Evolutionary conservation across 2,329 filamentous ascomycete genomes (phyloP).

Genomic region (Penicillium concentricum): DNA sequence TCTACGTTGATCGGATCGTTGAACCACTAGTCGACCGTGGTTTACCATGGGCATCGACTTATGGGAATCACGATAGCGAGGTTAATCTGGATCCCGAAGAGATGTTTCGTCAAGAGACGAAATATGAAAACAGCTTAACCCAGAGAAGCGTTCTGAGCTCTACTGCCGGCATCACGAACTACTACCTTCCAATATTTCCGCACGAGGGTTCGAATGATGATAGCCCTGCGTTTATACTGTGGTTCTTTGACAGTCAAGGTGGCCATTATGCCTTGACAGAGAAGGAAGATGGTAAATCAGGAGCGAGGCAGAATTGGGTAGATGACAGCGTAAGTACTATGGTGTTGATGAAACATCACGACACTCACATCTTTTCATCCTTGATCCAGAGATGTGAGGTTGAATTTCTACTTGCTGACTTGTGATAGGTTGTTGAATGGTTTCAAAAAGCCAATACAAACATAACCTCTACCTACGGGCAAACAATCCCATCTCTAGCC

Average conservation of each 20-base stretch:
- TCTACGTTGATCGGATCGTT: constrained; percentile 61
- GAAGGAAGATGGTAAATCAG: constrained; percentile 23
- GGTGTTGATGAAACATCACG: too few species aligned
- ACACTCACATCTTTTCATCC: neutral
- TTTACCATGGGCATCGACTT: constrained; percentile 65
- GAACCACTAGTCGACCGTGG: constrained; percentile 55
- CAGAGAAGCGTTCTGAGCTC: constrained; percentile 42
- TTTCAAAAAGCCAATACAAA: constrained; percentile 38
- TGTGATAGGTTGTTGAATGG: constrained; percentile 42
- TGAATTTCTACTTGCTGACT: neutral
- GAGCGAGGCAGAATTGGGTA: constrained; percentile 47
- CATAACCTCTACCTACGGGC: constrained; percentile 31
- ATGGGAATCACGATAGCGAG: constrained; percentile 68
- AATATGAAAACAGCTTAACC: constrained; percentile 41
- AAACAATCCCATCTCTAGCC: constrained; percentile 50
- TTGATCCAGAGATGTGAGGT: neutral
- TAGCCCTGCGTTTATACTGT: constrained; percentile 54
- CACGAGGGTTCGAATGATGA: constrained; percentile 38
- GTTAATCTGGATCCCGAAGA: constrained; percentile 55
- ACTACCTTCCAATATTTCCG: constrained; percentile 54
- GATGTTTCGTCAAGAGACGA: constrained; percentile 44
- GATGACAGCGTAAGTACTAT: constrained; percentile 33
- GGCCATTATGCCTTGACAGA: constrained; percentile 52
- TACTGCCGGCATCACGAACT: constrained; percentile 52
- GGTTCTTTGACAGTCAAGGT: constrained; percentile 70